A percentile compares a stretch with the other conserved stretches of the same genome.
phyloP scores from a whole-genome alignment of 106 monocot species.

The Phalaenopsis equestris region DNA sequence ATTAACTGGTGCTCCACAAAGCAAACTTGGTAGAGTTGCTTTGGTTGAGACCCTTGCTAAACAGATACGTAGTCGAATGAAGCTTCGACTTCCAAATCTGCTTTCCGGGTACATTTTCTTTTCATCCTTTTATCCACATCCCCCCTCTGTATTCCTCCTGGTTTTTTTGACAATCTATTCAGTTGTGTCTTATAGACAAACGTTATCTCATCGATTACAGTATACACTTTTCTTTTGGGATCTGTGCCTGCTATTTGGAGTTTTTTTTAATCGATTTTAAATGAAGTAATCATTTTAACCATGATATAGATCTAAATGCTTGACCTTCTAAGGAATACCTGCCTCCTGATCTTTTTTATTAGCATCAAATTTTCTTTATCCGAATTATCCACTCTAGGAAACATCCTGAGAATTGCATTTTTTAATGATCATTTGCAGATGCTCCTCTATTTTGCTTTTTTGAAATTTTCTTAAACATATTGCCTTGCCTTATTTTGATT shows the following conservation, averaged over 20 bases:
- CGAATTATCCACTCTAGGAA: too few species aligned
- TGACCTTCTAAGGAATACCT: too few species aligned
- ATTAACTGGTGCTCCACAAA: slow-evolving; percentile 68
- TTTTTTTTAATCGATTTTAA: neutral
- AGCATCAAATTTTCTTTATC: too few species aligned
- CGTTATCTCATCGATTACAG: neutral
- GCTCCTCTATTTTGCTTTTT: too few species aligned
- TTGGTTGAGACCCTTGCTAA: slow-evolving; percentile 75
- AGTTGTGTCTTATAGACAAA: neutral
- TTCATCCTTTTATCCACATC: neutral
- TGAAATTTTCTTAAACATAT: too few species aligned
- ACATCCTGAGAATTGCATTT: too few species aligned
- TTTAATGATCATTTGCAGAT: too few species aligned
- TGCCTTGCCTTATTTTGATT: too few species aligned
- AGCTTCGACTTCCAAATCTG: slow-evolving; percentile 80
- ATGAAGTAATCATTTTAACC: neutral
- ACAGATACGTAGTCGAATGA: slow-evolving; percentile 86
- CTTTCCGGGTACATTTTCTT: slow-evolving; percentile 55
- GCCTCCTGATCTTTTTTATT: too few species aligned
- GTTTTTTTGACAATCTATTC: neutral
- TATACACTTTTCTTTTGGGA: neutral
- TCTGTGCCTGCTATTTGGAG: neutral
- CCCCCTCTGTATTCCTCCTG: neutral
- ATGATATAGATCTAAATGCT: too few species aligned
- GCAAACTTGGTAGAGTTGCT: slow-evolving; percentile 84